Percentiles rank a stretch among this genome's conserved stretches.
Conservation (phyloP, 164 flowering plant species). For the Aristolochia californica region DNA sequence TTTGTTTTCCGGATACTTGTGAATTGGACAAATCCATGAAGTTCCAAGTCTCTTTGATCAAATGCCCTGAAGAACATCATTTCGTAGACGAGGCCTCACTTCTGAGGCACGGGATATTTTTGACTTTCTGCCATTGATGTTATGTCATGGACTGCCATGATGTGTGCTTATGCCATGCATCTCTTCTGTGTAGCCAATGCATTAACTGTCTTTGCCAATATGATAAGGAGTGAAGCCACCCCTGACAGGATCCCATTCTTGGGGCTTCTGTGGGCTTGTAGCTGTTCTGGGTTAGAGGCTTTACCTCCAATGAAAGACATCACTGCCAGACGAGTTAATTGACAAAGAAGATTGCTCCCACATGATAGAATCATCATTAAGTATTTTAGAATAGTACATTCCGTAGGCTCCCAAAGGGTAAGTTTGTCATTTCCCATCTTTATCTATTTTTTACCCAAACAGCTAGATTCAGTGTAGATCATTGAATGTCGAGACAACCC, state of each 20-base stretch:
- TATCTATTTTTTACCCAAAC: too few species aligned
- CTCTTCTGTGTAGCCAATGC: slow-evolving; percentile 37
- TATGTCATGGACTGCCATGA: slow-evolving; percentile 59
- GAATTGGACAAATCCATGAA: slow-evolving; percentile 23
- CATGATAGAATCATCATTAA: too few species aligned
- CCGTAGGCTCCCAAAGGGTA: too few species aligned
- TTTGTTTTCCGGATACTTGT: slow-evolving; percentile 22
- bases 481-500: too few species aligned
- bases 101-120: slow-evolving; percentile 31
- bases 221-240: slow-evolving; percentile 31
- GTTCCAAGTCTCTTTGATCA: slow-evolving; percentile 34
- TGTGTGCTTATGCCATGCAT: slow-evolving; percentile 42
- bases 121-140: slow-evolving; percentile 31
- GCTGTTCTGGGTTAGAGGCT: slow-evolving; percentile 36
- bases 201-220: slow-evolving; percentile 31
- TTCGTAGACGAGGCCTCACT: slow-evolving; percentile 42
- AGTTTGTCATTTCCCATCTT: too few species aligned
- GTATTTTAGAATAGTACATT: too few species aligned
- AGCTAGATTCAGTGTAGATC: too few species aligned
- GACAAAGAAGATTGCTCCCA: too few species aligned
- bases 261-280: slow-evolving; percentile 53
- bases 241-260: slow-evolving; percentile 51
- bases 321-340: too few species aligned
- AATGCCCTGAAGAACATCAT: slow-evolving; percentile 31
- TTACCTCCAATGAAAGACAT: too few species aligned